These are phyloP conservation scores for Gynostemma pentaphyllum DNA, from an alignment of 306 rosid genomes.

Conservation along the genomic window DNA sequence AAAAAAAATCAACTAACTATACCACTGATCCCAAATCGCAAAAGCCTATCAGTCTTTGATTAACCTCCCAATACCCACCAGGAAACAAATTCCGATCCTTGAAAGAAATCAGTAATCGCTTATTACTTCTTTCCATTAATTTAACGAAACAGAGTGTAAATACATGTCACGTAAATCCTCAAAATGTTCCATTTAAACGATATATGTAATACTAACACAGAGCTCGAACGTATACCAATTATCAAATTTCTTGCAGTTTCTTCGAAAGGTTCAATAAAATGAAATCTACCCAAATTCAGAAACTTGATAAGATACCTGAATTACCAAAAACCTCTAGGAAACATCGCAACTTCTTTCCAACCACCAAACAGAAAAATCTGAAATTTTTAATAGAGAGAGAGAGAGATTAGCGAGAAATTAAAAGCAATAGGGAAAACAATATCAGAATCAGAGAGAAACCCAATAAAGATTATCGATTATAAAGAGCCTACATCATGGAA, in stretches of 20 bases:
- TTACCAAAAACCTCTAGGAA: not conserved
- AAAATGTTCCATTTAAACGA: conserved; percentile 6
- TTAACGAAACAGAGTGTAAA: conserved; percentile 5
- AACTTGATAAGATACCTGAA: not conserved
- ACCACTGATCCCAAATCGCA: not conserved
- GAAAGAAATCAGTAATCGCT: conserved; percentile 30
- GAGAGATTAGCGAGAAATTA: not conserved
- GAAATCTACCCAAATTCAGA: not conserved
- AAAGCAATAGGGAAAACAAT: not conserved
- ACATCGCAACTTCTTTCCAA: not conserved
- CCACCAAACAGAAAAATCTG: conserved; percentile 7
- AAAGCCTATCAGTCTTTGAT: conserved; percentile 1
- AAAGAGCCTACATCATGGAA: not conserved
- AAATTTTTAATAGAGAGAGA: not conserved
- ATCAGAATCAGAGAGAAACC: not conserved
- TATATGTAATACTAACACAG: not conserved
- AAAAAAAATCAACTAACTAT: conserved; percentile 6
- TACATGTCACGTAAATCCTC: conserved; percentile 4
- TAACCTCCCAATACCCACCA: conserved; percentile 18
- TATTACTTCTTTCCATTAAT: conserved; percentile 19
- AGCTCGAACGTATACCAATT: conserved; percentile 1
- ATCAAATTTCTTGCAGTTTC: not conserved
- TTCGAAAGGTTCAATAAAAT: not conserved
- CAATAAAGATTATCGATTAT: not conserved
- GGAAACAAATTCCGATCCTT: conserved; percentile 25